phyloP scores from a whole-genome alignment of 2,329 filamentous ascomycete genomes.

The Coniochaeta ligniaria region DNA sequence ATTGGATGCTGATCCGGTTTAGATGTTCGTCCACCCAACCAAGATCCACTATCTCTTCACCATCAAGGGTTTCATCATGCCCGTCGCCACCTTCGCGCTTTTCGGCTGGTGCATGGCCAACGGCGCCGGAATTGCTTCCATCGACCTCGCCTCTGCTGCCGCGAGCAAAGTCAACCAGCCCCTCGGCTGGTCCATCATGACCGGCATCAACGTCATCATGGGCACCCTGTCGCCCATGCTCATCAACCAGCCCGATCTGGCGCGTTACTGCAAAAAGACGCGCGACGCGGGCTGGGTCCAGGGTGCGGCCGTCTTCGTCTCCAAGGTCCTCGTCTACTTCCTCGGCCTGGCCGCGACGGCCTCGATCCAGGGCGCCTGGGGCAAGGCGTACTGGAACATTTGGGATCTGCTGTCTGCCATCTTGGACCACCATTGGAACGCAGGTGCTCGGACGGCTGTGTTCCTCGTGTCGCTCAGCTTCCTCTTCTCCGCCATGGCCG shows the following conservation, averaged over 20 bases:
- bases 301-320: conserved; percentile 16
- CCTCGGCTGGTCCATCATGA: conserved; percentile 28
- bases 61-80: conserved; percentile 18
- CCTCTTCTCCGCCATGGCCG: conserved; percentile 30
- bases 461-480: conserved; percentile 19
- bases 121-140: conserved; percentile 16
- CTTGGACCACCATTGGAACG: conserved; percentile 24
- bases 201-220: conserved; percentile 29
- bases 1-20: background rate
- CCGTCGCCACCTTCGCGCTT: conserved; percentile 25
- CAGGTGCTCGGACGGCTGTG: conserved; percentile 21
- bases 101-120: conserved; percentile 25
- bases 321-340: conserved; percentile 19
- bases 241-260: conserved; percentile 23
- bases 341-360: conserved; percentile 21
- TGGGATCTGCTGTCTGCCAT: conserved; percentile 27
- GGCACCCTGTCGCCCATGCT: conserved; percentile 12
- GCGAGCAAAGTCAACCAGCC: conserved; percentile 15
- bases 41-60: conserved; percentile 20
- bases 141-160: conserved; percentile 17
- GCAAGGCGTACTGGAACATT: conserved; percentile 28
- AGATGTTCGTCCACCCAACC: conserved; percentile 20
- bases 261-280: conserved; percentile 24
- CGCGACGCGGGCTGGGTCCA: conserved; percentile 22
- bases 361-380: conserved; percentile 23